Evolutionary conservation across 352 stramenopile genomes (phyloP).

Genomic region (Pythium coloratum): DNA sequence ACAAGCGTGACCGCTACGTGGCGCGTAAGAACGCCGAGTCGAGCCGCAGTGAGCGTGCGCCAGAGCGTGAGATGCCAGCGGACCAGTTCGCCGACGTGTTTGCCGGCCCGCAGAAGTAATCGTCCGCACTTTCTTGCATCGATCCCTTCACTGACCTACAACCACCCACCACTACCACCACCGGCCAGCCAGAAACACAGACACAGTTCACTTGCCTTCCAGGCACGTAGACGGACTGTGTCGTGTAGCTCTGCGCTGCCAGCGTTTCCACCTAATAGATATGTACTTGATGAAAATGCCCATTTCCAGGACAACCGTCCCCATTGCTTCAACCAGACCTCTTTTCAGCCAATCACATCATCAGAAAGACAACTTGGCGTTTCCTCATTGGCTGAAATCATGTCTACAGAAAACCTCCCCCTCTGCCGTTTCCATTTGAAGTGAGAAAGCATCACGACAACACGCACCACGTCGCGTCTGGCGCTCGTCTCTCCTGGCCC

Average conservation of each 20-base stretch:
- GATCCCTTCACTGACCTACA: not conserved
- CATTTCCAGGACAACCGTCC: not conserved
- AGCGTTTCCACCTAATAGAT: conserved; percentile 10
- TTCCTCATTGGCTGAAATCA: not conserved
- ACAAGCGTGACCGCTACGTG: conserved; percentile 93
- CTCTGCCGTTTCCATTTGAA: conserved; percentile 9
- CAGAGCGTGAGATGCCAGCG: conserved; percentile 65
- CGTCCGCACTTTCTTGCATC: not conserved
- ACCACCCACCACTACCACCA: not conserved
- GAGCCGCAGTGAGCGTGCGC: conserved; percentile 70
- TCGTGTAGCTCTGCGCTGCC: not conserved
- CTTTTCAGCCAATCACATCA: not conserved
- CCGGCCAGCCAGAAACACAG: not conserved
- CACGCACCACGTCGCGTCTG: not conserved
- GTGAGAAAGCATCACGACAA: not conserved
- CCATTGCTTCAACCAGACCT: not conserved
- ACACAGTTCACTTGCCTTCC: not conserved
- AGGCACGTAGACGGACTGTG: not conserved
- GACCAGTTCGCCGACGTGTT: conserved; percentile 89
- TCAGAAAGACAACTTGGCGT: not conserved
- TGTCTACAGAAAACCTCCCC: not conserved
- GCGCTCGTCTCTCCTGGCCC: not conserved
- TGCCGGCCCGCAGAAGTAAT: conserved; percentile 40
- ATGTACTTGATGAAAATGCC: conserved; percentile 1
- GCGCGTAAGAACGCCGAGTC: conserved; percentile 87